Evolutionary conservation across 176 grass and related monocot genomes (phyloP), one percentile per base, ranked within the genome.

Genomic region (Phoenix dactylifera): DNA sequence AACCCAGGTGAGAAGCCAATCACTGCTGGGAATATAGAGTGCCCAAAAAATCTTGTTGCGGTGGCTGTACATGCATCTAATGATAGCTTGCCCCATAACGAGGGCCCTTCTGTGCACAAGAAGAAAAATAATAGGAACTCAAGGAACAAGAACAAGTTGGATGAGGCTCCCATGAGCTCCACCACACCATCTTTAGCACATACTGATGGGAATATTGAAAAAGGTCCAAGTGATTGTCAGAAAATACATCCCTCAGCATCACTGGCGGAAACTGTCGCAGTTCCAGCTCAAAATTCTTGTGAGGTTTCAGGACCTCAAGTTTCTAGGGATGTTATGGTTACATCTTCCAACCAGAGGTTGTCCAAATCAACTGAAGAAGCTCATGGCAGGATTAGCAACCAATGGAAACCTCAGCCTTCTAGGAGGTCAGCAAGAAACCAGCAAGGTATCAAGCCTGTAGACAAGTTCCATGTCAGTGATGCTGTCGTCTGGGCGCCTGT

Each of bases 101-200:
- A 73, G 65, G 86, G 84, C 10, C 51, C 64, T 58, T 71, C 73
- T 71, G n/a, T 63, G 10, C 88, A 83, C 51, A 98, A 98, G 76
- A 98, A 70, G 83, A 74, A 85, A 73, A 54, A 19, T 57, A 62
- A 52, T 62, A 72, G 73, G 26, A 79, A 83, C 24, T 57, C 68
- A 15, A 98, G 68, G 83, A 83, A 69, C 75, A 98, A 82, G 79
- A 98, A 70, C 80, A 98, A 89, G 65, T 10, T 68, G 15, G 87
- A 98, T 24, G 81, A 88, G 30, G 60, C 49, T 77, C 24, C 49
- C n/a, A 49, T 70, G 53, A 55, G 68, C 68, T 79, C 69, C 35
- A 72, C 60, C 66, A 15, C 70, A 25, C 61, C 55, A 54, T 72
- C 71, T 18, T 65, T 72, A 24, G 52, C 67, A 22, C 65, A 39